These are phyloP conservation scores for Globisporangium acanthophoron DNA, from an alignment of 352 stramenopile species.

Conservation along the genomic window DNA sequence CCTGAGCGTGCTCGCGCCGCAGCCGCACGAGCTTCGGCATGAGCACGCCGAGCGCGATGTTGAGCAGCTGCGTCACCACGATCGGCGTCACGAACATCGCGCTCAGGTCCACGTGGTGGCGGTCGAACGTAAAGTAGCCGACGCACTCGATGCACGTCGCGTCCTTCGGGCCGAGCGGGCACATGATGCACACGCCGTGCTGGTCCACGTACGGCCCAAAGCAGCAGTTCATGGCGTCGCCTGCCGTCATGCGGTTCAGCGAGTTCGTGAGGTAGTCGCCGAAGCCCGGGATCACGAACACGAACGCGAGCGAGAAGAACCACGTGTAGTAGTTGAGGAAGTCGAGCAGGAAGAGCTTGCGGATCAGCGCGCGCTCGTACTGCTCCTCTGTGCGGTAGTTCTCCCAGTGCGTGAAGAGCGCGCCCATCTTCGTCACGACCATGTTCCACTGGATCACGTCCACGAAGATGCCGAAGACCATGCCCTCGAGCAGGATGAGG, in stretches of 20 bases:
- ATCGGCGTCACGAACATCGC: constrained; percentile 87
- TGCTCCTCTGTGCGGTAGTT: constrained; percentile 85
- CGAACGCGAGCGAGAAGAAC: constrained; percentile 88
- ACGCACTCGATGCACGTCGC: constrained; percentile 68
- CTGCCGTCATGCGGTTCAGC: constrained; percentile 77
- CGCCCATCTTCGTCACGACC: constrained; percentile 82
- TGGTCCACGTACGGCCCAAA: constrained; percentile 82
- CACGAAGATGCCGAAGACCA: constrained; percentile 84
- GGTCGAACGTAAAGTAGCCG: constrained; percentile 81
- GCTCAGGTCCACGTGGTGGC: constrained; percentile 75
- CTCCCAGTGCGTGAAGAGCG: constrained; percentile 84
- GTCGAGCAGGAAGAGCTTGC: constrained; percentile 81
- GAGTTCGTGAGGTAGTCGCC: constrained; percentile 83
- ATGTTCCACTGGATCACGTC: constrained; percentile 89
- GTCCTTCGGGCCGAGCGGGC: constrained; percentile 60
- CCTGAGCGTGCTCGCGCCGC: constrained; percentile 53
- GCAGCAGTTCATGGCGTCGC: constrained; percentile 83
- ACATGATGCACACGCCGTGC: constrained; percentile 55
- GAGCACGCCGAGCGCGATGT: constrained; percentile 67
- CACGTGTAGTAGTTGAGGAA: constrained; percentile 91
- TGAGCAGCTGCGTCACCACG: constrained; percentile 77
- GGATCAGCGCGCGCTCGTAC: constrained; percentile 77
- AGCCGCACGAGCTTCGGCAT: constrained; percentile 63
- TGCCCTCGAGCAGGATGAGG: constrained; percentile 74
- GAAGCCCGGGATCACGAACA: constrained; percentile 82